Base-by-base conservation (phyloP, 176 grass and related monocot genomes). In the Oryza glaberrima region DNA sequence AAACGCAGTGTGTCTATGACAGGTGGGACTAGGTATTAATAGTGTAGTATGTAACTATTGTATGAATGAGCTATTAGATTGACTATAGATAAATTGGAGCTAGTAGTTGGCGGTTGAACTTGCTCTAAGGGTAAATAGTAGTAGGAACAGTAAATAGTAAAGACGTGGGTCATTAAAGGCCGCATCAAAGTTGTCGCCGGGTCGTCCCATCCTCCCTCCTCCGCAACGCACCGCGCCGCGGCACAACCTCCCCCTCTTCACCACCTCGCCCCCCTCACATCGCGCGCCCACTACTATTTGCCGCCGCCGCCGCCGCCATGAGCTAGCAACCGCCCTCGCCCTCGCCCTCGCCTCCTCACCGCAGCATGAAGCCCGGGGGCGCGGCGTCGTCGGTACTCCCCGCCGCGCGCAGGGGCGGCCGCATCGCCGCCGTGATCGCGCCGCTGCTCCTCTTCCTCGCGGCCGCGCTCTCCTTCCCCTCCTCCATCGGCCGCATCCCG, bases 401-500 rank as follows among this genome's bases (percentile, higher is more conserved):
- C 6, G 3, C 15, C 8, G 30, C 64, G 9, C 58, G 67, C 20
- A 23, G 58, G 20, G 60, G 84, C 9, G 60, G 84, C 9, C 81
- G 70, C 36, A 82, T 88, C 2, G 86, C 74, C 17, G 38, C 73
- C 1, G 67, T 92, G 1, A 40, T 92, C 12, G 69, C 82, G 0
- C 90, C 90, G 60, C 90, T 92, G 2, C 90, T 88, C 16, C 86
- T 88, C 56, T 82, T 92, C 86, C 82, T 86, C 20, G 86, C 69
- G 38, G 78, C 79, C 30, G 74, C 74, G 25, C 67, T 92, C 67
- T 74, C 90, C 78, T 88, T 85, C 49, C 86, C 90, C 4, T 82
- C 86, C 15, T 63, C 85, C 4, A 30, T 91, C 38, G 20, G 19
- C 20, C 71, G 40, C 52, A 14, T 76, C 0, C 22, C 79, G 1